phyloP scores from a whole-genome alignment of 2,329 filamentous ascomycete genomes.

The Pseudogymnoascus sp. region DNA sequence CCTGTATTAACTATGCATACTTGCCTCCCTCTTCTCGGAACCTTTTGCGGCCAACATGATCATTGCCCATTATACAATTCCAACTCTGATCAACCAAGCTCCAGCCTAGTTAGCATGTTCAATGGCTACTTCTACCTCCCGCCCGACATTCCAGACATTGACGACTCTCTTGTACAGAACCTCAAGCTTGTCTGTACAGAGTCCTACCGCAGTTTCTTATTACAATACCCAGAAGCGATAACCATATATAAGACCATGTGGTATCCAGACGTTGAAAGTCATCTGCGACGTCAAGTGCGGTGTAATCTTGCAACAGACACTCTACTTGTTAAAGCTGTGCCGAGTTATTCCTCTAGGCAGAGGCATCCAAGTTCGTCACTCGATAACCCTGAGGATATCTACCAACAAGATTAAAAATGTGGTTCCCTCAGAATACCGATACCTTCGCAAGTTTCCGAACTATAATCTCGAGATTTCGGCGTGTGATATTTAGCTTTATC shows the following conservation, averaged over 20 bases:
- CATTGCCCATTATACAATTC: constrained; percentile 13
- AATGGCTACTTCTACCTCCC: constrained; percentile 13
- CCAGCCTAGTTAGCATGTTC: constrained; percentile 14
- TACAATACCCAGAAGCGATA: constrained; percentile 13
- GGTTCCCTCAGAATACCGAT: constrained; percentile 14
- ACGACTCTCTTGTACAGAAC: constrained; percentile 12
- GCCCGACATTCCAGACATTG: constrained; percentile 14
- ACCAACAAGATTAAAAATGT: constrained; percentile 12
- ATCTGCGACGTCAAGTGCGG: constrained; percentile 13
- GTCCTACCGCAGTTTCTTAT: constrained; percentile 12
- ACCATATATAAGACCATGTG: constrained; percentile 12
- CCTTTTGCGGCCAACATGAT: constrained; percentile 14
- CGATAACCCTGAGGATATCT: constrained; percentile 12
- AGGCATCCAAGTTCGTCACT: constrained; percentile 13
- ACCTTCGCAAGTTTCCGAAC: constrained; percentile 12
- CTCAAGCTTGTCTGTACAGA: constrained; percentile 15
- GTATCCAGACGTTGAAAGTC: constrained; percentile 12
- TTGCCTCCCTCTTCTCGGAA: constrained; percentile 13
- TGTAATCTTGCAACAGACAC: constrained; percentile 15
- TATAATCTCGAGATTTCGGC: constrained; percentile 13
- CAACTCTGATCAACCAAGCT: constrained; percentile 13
- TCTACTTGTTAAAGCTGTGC: constrained; percentile 12
- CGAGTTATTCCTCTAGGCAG: constrained; percentile 13
- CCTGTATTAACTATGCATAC: constrained; percentile 12
- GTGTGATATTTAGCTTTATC: constrained; percentile 13